Evolutionary conservation across 163 green algal genomes (phyloP), one percentile per base, ranked within the genome.

Genomic region (Volvox carteri): DNA sequence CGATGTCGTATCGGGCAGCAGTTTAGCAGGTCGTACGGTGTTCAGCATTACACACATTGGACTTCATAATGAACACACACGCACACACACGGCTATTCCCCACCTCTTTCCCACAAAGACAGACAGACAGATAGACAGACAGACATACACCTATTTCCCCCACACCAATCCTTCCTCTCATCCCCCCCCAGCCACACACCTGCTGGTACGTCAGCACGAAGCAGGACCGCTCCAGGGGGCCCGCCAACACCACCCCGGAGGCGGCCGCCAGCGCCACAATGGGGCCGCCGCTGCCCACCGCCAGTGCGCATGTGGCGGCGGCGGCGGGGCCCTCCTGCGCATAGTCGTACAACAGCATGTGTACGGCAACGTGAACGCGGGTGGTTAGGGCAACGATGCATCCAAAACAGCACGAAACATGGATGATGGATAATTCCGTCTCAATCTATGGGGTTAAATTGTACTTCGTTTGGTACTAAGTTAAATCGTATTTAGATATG

Each of bases 171-270:
- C n/a, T n/a, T n/a, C n/a, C n/a, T n/a, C n/a, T n/a, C n/a, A n/a
- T n/a, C n/a, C n/a, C n/a, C n/a, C n/a, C n/a, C n/a, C n/a, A n/a
- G 12, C 48, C 60, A 72, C 65, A 28, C 46, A 87, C 80, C 80
- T 68, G 18, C 16, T 54, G 41, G 60, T 30, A 79, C 16, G 21
- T 41, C 7, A 87, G 62, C 4, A 87, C n/a, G 33, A 70, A 54
- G 44, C 25, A 44, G 28, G 30, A 3, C 5, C 16, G 80, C 62
- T 87, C 80, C 46, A 79, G 80, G 12, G 68, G 48, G 3, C 67
- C 83, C 68, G 68, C 83, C 67, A 88, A 50, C 35, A 88, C 83
- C 23, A 74, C 46, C 4, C 83, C 83, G 4, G 48, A 33, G 5
- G 83, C 67, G 0, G 83, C 83, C 35, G 67, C 83, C 68, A 88